Conservation (phyloP, 2,329 filamentous ascomycete genomes). For the Sarocladium oryzae region DNA sequence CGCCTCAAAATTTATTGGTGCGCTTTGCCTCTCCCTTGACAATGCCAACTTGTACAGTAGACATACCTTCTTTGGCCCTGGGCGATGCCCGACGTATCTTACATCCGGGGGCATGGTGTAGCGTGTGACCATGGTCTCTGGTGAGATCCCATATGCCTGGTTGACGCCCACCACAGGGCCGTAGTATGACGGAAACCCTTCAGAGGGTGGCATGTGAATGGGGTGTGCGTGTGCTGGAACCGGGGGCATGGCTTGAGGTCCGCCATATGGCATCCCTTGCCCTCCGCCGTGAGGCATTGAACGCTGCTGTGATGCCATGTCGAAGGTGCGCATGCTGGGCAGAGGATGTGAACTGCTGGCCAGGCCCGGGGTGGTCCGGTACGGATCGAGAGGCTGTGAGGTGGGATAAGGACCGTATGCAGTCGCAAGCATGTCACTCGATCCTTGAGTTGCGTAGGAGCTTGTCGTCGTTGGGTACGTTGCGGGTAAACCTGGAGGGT, state of each 20-base stretch:
- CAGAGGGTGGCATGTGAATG: constrained; percentile 3
- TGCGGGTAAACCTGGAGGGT: constrained; percentile 5
- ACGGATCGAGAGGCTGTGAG: constrained; percentile 22
- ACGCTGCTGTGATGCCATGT: constrained; percentile 25
- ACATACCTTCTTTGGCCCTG: constrained; percentile 6
- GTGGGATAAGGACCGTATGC: constrained; percentile 3
- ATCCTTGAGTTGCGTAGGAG: neutral
- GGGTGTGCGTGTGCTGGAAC: constrained; percentile 18
- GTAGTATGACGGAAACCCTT: constrained; percentile 5
- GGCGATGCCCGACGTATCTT: constrained; percentile 2
- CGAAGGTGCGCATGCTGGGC: constrained; percentile 36
- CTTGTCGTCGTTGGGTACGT: neutral
- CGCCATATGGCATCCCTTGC: neutral
- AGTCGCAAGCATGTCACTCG: neutral
- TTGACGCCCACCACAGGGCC: constrained; percentile 22
- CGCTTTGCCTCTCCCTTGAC: too few relatives aligned
- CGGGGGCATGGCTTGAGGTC: constrained; percentile 14
- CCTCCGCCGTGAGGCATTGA: constrained; percentile 13
- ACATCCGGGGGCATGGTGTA: constrained; percentile 4
- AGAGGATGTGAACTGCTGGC: constrained; percentile 23
- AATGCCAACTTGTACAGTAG: too few relatives aligned
- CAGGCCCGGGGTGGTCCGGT: constrained; percentile 21
- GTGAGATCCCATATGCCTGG: constrained; percentile 15
- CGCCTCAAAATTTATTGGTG: too few relatives aligned
- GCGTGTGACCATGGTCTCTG: neutral